A percentile compares a stretch with the other conserved stretches of the same genome.
Evolutionary conservation across 1,139 yeast genomes (phyloP).

Genomic region (Hyphopichia khmerensis): DNA sequence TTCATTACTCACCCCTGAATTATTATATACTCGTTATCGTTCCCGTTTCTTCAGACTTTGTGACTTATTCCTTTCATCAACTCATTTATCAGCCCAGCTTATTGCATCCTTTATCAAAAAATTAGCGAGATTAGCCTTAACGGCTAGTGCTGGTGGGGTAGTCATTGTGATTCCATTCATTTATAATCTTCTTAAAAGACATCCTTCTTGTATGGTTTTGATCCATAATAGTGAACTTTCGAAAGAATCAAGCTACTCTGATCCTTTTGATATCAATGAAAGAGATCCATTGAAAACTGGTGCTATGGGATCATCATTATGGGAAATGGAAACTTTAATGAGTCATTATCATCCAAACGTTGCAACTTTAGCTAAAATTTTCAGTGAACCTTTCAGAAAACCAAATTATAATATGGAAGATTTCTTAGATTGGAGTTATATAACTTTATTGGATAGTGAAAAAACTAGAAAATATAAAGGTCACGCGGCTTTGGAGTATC

Average conservation of each 20-base stretch:
- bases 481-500: slow-evolving; percentile 80
- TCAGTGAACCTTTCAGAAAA: slow-evolving; percentile 87
- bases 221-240: slow-evolving; percentile 52
- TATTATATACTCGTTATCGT: slow-evolving; percentile 76
- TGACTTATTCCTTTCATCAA: slow-evolving; percentile 81
- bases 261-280: slow-evolving; percentile 67
- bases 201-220: slow-evolving; percentile 91
- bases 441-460: slow-evolving; percentile 74
- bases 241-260: slow-evolving; percentile 39
- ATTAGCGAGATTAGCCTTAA: slow-evolving; percentile 69
- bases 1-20: slow-evolving; percentile 69
- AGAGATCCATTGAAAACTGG: slow-evolving; percentile 72
- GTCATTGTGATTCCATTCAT: slow-evolving; percentile 88
- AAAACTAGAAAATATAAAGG: slow-evolving; percentile 64
- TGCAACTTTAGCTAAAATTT: slow-evolving; percentile 85
- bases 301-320: slow-evolving; percentile 82
- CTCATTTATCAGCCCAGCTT: slow-evolving; percentile 80
- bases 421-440: slow-evolving; percentile 88
- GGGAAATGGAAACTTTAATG: slow-evolving; percentile 86
- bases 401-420: slow-evolving; percentile 88
- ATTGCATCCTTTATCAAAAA: slow-evolving; percentile 89
- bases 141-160: slow-evolving; percentile 89
- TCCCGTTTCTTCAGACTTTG: slow-evolving; percentile 86
- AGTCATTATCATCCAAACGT: slow-evolving; percentile 96
- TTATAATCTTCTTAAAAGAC: slow-evolving; percentile 83